Evolutionary conservation across 1,139 yeast genomes (phyloP).

Genomic region (Schizosaccharomyces versatilis): DNA sequence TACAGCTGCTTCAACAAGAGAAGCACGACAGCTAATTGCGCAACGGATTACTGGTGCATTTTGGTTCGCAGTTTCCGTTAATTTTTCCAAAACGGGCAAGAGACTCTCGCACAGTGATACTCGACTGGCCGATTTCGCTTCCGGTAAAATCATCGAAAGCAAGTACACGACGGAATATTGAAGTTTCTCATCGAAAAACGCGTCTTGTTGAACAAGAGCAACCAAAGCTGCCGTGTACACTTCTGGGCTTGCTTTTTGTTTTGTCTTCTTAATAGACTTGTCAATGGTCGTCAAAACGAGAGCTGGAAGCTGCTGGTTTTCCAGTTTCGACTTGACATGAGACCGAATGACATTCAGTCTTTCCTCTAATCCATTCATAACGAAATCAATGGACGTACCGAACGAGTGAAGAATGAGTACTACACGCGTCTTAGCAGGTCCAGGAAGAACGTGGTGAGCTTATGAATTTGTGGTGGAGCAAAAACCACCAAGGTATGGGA

Average conservation of each 20-base stretch:
- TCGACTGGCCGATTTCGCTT: too few species aligned
- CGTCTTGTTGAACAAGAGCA: neutral
- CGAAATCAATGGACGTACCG: too few species aligned
- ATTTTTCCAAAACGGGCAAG: neutral
- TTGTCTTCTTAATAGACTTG: neutral
- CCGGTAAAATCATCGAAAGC: neutral
- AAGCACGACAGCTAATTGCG: constrained; percentile 65
- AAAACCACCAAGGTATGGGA: too few species aligned
- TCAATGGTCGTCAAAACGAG: neutral
- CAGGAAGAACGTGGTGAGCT: too few species aligned
- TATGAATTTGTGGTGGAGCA: too few species aligned
- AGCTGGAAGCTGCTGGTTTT: neutral
- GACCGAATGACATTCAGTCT: neutral
- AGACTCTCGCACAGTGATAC: neutral
- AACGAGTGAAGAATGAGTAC: too few species aligned
- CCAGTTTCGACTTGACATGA: neutral
- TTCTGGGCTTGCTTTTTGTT: neutral
- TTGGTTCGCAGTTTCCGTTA: neutral
- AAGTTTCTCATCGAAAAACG: neutral
- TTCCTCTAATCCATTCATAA: neutral
- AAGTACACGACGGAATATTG: neutral
- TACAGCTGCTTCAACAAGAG: constrained; percentile 62
- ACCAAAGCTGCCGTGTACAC: neutral
- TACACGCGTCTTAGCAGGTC: too few species aligned
- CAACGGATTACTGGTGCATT: constrained; percentile 77